Percentiles rank a stretch among this genome's conserved stretches.
Conservation (phyloP, 345 rosid genomes). For the Populus simonii region DNA sequence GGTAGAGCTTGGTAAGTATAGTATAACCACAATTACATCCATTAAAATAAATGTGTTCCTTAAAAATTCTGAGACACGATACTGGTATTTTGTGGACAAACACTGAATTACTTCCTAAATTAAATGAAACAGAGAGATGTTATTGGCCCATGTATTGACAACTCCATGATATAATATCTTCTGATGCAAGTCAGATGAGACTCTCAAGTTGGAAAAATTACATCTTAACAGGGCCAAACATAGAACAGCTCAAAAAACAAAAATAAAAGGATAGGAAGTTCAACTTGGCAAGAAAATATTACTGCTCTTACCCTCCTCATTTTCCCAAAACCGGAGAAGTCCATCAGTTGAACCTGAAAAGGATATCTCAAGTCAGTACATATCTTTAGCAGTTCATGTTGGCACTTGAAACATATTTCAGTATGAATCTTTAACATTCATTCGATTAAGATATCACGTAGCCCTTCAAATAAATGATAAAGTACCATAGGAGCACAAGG, state of each 20-base stretch:
- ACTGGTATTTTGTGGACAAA: background rate
- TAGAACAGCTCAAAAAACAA: background rate
- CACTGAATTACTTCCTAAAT: background rate
- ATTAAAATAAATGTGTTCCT: background rate
- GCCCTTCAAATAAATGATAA: background rate
- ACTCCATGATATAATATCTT: background rate
- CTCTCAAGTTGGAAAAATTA: conserved; percentile 2
- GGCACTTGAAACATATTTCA: background rate
- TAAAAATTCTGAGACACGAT: background rate
- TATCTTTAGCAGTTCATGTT: background rate
- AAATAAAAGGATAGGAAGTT: background rate
- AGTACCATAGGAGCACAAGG: background rate
- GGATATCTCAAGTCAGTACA: conserved; percentile 13
- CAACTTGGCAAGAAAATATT: background rate
- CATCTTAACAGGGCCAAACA: background rate
- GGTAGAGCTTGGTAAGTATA: background rate
- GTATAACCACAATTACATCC: background rate
- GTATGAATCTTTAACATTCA: background rate
- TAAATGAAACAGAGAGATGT: background rate
- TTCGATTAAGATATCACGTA: background rate
- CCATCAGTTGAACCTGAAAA: conserved; percentile 96
- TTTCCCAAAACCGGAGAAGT: conserved; percentile 96
- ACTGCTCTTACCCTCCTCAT: conserved; percentile 66
- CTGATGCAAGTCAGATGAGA: background rate
- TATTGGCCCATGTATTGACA: background rate